Base-by-base conservation (phyloP, 495 filamentous ascomycete genomes). In the Penicillium antarcticum region DNA sequence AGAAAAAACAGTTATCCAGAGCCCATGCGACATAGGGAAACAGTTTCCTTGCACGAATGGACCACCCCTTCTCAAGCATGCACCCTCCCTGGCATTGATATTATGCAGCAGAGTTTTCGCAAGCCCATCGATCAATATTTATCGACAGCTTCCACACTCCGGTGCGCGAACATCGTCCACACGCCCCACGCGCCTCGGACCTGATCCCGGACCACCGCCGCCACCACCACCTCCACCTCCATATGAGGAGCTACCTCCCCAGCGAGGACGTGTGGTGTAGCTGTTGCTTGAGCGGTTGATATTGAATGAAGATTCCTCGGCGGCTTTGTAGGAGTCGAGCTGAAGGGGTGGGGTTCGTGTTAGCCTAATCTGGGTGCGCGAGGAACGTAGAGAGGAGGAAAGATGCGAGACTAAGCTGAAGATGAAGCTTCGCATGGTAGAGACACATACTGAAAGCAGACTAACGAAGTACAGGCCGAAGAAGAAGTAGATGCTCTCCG, bases 251-350 rank as follows among this genome's bases (percentile, higher is more conserved):
- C 63, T 52, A 9, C 61, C 54, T 31, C 61, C 55, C 62, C 63
- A 67, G 7, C 58, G 57, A 35, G 63, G 38, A 43, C 58, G 49
- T 3, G 55, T 61, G 16, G 50, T 57, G 14, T 52, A 45, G 18
- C 48, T 33, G 32, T 67, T 68, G 5, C 45, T 48, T 6, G 61
- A 12, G 9, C 55, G 51, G 41, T 60, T 45, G 36, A 82, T 67
- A 55, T 88, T 89, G 67, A 86, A 90, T 16, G 69, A 59, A 2
- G 84, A 87, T 21, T 71, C 73, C 61, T 85, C 77, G 0, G 84
- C 87, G 9, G 86, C 73, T 46, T 70, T 70, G 68, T 87, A 87
- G 1, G 84, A 76, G 53, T 89, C 85, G 40, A 88, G 68, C 82
- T 86, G 57, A 4, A 17, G 37, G n/a, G 26, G 37, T 24, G 33